Evolutionary conservation across 2,329 filamentous ascomycete species (phyloP).

Genomic region (Bipolaris gigantea): DNA sequence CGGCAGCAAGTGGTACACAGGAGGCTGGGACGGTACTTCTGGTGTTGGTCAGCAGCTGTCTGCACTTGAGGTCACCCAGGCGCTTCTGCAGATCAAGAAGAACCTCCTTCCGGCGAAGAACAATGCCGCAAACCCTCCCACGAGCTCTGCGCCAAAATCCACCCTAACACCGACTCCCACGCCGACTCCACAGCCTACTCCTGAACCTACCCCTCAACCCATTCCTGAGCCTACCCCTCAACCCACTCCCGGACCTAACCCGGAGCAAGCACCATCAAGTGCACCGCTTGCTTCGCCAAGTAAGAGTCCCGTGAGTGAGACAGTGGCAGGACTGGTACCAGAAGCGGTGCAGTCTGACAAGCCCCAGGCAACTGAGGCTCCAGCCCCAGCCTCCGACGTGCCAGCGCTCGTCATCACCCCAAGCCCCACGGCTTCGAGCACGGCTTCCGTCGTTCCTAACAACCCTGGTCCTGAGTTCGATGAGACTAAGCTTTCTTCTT

Average conservation of each 20-base stretch:
- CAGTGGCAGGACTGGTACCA: background rate
- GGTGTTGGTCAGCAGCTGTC: conserved; percentile 51
- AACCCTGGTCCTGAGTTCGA: conserved; percentile 18
- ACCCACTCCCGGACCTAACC: background rate
- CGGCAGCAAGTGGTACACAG: conserved; percentile 51
- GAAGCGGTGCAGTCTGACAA: conserved; percentile 7
- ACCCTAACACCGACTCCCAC: conserved; percentile 16
- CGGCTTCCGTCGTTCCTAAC: conserved; percentile 6
- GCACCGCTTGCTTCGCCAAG: background rate
- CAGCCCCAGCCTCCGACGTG: background rate
- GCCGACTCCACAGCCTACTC: background rate
- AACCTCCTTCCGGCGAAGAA: conserved; percentile 35
- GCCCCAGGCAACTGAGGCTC: conserved; percentile 7
- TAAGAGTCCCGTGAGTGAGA: conserved; percentile 8
- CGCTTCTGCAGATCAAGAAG: conserved; percentile 44
- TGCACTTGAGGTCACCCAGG: conserved; percentile 51
- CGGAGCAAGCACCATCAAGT: background rate
- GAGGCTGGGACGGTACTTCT: conserved; percentile 45
- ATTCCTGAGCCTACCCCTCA: background rate
- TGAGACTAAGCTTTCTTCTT: conserved; percentile 10
- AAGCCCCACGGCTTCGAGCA: conserved; percentile 4
- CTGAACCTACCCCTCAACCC: background rate
- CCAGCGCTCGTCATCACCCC: conserved; percentile 5
- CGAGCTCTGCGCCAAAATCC: conserved; percentile 18
- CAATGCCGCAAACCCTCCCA: conserved; percentile 22